phyloP scores from a whole-genome alignment of 169 alveolate species.

The Plasmodium gallinaceum region DNA sequence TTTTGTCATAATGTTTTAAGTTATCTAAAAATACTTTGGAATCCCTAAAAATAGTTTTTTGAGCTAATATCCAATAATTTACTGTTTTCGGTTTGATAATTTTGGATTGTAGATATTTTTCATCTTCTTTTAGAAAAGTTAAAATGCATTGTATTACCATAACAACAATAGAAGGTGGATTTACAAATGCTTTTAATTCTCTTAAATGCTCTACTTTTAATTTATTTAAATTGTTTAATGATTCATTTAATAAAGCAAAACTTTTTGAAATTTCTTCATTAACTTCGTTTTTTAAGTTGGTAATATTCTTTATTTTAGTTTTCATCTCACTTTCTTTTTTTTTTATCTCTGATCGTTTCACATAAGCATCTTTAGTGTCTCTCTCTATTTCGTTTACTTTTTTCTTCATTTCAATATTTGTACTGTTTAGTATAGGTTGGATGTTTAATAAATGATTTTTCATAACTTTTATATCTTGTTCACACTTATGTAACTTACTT shows the following conservation, averaged over 20 bases:
- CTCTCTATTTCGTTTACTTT: slow-evolving; percentile 70
- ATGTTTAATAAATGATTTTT: slow-evolving; percentile 59
- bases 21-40: slow-evolving; percentile 65
- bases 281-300: slow-evolving; percentile 64
- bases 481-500: slow-evolving; percentile 45
- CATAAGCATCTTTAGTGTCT: slow-evolving; percentile 58
- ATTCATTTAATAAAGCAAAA: slow-evolving; percentile 56
- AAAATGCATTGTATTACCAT: slow-evolving; percentile 74
- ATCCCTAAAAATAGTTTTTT: slow-evolving; percentile 71
- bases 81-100: slow-evolving; percentile 41
- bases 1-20: slow-evolving; percentile 59
- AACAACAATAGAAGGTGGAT: slow-evolving; percentile 66
- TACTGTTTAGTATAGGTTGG: slow-evolving; percentile 63
- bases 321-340: slow-evolving; percentile 73
- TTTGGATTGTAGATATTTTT: slow-evolving; percentile 61
- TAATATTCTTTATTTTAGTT: slow-evolving; percentile 46
- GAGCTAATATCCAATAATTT: slow-evolving; percentile 76
- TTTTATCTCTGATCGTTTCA: slow-evolving; percentile 61
- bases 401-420: slow-evolving; percentile 74
- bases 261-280: slow-evolving; percentile 75
- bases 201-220: slow-evolving; percentile 74
- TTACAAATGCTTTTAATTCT: slow-evolving; percentile 73
- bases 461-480: slow-evolving; percentile 66
- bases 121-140: slow-evolving; percentile 72
- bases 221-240: slow-evolving; percentile 59